phyloP scores from a whole-genome alignment of 169 alveolate species.

The Amoebophrya sp. region DNA sequence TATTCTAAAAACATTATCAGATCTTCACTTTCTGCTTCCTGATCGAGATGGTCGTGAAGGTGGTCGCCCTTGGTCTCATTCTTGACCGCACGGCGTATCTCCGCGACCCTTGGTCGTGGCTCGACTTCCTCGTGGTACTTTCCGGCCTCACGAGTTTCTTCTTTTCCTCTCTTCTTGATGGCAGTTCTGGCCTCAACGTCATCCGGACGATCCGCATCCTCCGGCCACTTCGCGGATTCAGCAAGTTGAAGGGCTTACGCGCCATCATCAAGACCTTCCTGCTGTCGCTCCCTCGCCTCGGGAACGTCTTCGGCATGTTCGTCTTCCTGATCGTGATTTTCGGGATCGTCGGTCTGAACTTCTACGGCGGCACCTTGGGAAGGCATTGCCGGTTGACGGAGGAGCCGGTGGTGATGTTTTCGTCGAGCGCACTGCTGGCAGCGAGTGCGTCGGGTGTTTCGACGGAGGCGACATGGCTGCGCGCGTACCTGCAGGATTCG shows the following conservation, averaged over 20 bases:
- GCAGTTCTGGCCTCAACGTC: background rate
- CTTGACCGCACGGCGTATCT: conserved; percentile 14
- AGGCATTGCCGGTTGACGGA: background rate
- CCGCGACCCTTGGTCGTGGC: conserved; percentile 17
- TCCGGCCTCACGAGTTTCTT: background rate
- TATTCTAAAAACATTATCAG: too few relatives aligned
- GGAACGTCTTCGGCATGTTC: background rate
- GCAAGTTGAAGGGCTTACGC: background rate
- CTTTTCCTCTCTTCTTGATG: background rate
- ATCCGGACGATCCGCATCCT: background rate
- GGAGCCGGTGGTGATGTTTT: background rate
- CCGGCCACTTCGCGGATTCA: background rate
- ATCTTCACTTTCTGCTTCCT: conserved; percentile 5
- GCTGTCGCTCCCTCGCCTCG: background rate
- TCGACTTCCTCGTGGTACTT: conserved; percentile 30
- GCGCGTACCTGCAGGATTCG: too few relatives aligned
- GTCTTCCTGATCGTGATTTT: background rate
- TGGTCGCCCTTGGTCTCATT: conserved; percentile 8
- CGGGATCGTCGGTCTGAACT: background rate
- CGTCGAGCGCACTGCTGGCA: too few relatives aligned
- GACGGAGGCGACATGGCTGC: too few relatives aligned
- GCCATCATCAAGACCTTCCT: background rate
- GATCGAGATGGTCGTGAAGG: conserved; percentile 5
- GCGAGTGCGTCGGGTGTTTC: too few relatives aligned
- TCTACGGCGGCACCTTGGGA: background rate